These are phyloP conservation scores for Puccinia polysora DNA, from an alignment of 1,284 basidiomycete species.

Conservation along the genomic window DNA sequence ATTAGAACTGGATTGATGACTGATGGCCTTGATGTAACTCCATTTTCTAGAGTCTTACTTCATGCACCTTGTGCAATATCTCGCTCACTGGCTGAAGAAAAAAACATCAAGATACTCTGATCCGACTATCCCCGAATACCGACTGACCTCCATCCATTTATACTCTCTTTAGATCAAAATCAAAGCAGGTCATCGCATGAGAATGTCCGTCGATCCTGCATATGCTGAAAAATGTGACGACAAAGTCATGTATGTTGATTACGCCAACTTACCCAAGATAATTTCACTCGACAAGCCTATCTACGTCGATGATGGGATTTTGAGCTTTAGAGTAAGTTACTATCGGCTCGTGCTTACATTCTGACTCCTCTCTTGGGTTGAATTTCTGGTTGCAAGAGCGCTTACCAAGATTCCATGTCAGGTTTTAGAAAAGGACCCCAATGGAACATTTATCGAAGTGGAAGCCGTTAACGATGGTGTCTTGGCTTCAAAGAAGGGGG, in stretches of 20 bases:
- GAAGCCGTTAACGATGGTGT: conserved; percentile 87
- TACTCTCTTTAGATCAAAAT: conserved; percentile 64
- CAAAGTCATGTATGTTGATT: conserved; percentile 83
- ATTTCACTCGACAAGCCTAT: conserved; percentile 92
- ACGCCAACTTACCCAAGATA: conserved; percentile 91
- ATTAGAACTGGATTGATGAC: conserved; percentile 95
- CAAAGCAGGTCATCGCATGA: conserved; percentile 88
- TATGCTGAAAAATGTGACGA: conserved; percentile 75
- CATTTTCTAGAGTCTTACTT: too few relatives aligned
- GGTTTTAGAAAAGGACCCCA: conserved; percentile 53
- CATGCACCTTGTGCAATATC: too few relatives aligned
- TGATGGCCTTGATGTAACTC: conserved; percentile 74
- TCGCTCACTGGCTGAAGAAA: neutral
- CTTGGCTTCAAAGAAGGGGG: conserved; percentile 95
- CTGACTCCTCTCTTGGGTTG: neutral
- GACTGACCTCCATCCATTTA: neutral
- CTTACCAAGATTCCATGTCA: conserved; percentile 57
- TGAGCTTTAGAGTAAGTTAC: conserved; percentile 3
- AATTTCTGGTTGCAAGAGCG: neutral
- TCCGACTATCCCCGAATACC: neutral
- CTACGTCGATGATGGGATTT: conserved; percentile 87
- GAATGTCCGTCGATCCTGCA: conserved; percentile 75
- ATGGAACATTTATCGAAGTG: conserved; percentile 73
- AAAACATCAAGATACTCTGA: too few relatives aligned
- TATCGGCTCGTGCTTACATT: conserved; percentile 5